A percentile compares a stretch with the other conserved stretches of the same genome.
Evolutionary conservation across 768 basidiomycete genomes (phyloP).

Genomic region (Gyrodon lividus): DNA sequence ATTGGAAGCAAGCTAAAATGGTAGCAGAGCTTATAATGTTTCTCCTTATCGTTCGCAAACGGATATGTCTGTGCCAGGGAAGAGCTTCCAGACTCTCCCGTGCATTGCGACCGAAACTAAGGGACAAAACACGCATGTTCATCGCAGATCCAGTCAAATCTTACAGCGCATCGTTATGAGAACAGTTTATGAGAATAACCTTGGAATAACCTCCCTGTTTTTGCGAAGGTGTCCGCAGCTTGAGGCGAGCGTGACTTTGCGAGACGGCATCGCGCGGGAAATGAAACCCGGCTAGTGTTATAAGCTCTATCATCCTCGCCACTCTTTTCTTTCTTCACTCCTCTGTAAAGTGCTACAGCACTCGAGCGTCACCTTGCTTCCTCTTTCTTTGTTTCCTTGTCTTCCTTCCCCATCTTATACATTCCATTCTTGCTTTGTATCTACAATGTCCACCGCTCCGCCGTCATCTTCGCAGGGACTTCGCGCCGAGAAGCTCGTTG

Average conservation of each 20-base stretch:
- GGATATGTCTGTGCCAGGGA: slow-evolving; percentile 14
- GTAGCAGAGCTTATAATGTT: slow-evolving; percentile 8
- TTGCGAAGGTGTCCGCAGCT: neutral
- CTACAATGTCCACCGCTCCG: slow-evolving; percentile 36
- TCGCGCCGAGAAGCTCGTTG: slow-evolving; percentile 56
- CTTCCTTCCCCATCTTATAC: neutral
- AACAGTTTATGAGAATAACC: slow-evolving; percentile 17
- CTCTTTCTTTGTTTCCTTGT: slow-evolving; percentile 18
- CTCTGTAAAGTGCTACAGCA: slow-evolving; percentile 6
- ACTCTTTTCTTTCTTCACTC: slow-evolving; percentile 16
- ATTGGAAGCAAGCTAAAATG: slow-evolving; percentile 19
- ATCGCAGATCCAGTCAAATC: slow-evolving; percentile 11
- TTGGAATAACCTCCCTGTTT: slow-evolving; percentile 11
- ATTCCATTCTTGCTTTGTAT: slow-evolving; percentile 3
- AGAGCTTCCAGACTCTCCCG: slow-evolving; percentile 7
- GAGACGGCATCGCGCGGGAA: slow-evolving; percentile 20
- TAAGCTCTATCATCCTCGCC: slow-evolving; percentile 12
- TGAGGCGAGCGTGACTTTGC: slow-evolving; percentile 1
- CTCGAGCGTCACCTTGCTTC: slow-evolving; percentile 1
- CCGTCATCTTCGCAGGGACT: slow-evolving; percentile 32
- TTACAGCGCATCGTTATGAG: slow-evolving; percentile 17
- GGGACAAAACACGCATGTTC: slow-evolving; percentile 2
- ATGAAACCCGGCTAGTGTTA: slow-evolving; percentile 17
- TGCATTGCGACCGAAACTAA: slow-evolving; percentile 15
- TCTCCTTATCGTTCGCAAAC: slow-evolving; percentile 12